phyloP scores from a whole-genome alignment of 73 alveolate species.

The Paramecium sonneborni region DNA sequence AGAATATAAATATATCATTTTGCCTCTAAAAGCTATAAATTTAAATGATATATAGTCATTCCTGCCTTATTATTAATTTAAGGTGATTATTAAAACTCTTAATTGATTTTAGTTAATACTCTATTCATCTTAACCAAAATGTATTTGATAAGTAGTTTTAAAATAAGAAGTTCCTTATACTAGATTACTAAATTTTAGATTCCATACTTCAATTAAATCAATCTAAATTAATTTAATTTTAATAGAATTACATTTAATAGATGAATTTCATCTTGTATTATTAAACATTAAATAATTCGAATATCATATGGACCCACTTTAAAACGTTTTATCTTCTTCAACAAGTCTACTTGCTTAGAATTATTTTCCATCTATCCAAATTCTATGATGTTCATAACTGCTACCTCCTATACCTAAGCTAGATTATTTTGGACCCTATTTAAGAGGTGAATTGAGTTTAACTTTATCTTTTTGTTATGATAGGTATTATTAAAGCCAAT shows the following conservation, averaged over 20 bases:
- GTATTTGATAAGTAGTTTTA: neutral
- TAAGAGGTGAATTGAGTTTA: neutral
- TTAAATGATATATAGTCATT: neutral
- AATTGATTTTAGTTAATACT: neutral
- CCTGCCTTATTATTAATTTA: conserved; percentile 41
- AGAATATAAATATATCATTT: conserved; percentile 10
- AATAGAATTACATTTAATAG: neutral
- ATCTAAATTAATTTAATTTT: neutral
- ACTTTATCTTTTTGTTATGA: conserved; percentile 37
- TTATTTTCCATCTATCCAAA: conserved; percentile 56
- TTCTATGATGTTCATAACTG: conserved; percentile 47
- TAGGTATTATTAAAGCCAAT: conserved; percentile 32
- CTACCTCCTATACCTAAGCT: conserved; percentile 58
- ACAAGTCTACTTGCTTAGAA: neutral
- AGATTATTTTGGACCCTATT: conserved; percentile 11
- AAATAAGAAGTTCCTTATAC: conserved; percentile 41
- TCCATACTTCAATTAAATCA: conserved; percentile 39
- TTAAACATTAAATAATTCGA: no score
- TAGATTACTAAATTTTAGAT: neutral
- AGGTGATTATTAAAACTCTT: conserved; percentile 13
- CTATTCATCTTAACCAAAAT: neutral
- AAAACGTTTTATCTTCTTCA: conserved; percentile 45
- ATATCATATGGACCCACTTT: conserved; percentile 13
- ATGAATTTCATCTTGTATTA: neutral
- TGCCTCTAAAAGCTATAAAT: neutral